phyloP scores from a whole-genome alignment of 805 yeast species.

The Teunomyces barrocoloradensis region DNA sequence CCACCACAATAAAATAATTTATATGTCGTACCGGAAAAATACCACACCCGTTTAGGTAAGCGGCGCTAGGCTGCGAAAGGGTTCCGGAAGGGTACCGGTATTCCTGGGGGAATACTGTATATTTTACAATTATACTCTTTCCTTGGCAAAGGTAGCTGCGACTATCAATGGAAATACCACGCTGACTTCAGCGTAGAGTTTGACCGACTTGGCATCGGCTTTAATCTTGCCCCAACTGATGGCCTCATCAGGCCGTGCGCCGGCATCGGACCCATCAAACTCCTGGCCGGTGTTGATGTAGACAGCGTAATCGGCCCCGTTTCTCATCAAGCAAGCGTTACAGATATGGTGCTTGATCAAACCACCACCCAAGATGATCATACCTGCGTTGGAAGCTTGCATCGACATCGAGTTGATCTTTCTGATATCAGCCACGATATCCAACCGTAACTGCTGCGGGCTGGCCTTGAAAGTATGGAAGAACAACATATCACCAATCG shows the following conservation, averaged over 20 bases:
- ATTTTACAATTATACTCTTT: constrained; percentile 3
- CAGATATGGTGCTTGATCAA: constrained; percentile 95
- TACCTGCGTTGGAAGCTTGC: constrained; percentile 93
- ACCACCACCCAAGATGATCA: constrained; percentile 96
- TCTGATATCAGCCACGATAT: constrained; percentile 92
- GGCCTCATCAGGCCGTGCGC: constrained; percentile 99
- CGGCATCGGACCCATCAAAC: constrained; percentile 98
- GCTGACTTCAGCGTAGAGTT: constrained; percentile 94
- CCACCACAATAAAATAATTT: not conserved
- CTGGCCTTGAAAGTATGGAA: constrained; percentile 96
- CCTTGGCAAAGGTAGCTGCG: constrained; percentile 94
- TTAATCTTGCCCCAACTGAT: constrained; percentile 98
- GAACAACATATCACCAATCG: constrained; percentile 97
- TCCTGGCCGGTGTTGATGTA: constrained; percentile 98
- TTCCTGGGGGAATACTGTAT: not conserved
- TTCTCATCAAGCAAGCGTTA: constrained; percentile 97
- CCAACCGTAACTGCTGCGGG: constrained; percentile 85
- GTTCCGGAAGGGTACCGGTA: no score
- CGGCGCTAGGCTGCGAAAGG: not conserved
- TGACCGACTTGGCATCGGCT: constrained; percentile 87
- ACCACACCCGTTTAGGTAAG: not conserved
- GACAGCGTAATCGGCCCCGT: constrained; percentile 98
- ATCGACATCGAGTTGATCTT: constrained; percentile 88
- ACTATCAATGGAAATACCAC: constrained; percentile 93
- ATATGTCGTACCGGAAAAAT: not conserved